These are phyloP conservation scores for Suillus ampliporus DNA, from an alignment of 768 basidiomycete species.

Conservation along the genomic window DNA sequence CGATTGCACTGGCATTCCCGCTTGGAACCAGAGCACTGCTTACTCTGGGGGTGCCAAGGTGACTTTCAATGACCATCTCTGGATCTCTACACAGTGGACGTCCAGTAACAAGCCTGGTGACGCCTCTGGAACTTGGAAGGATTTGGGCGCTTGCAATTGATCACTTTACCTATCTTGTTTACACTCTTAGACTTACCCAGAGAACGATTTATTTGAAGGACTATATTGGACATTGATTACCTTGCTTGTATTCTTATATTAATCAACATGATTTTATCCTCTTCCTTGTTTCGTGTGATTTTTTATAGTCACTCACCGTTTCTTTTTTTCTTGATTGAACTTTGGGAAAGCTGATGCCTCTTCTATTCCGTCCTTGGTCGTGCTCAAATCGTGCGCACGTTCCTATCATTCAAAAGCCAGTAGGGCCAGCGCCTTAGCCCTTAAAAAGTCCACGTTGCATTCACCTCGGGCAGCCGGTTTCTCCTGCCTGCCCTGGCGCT, in stretches of 20 bases:
- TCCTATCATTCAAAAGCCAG: slow-evolving; percentile 39
- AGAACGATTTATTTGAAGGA: not conserved
- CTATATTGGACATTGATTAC: not conserved
- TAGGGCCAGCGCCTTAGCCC: not conserved
- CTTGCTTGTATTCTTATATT: not conserved
- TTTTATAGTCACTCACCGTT: not conserved
- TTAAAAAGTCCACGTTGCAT: slow-evolving; percentile 7
- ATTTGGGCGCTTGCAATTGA: slow-evolving; percentile 27
- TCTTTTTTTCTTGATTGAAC: not conserved
- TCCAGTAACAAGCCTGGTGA: slow-evolving; percentile 28
- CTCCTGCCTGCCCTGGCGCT: slow-evolving; percentile 61
- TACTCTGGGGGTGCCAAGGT: slow-evolving; percentile 25
- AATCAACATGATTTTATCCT: not conserved
- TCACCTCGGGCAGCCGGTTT: slow-evolving; percentile 51
- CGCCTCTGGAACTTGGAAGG: slow-evolving; percentile 31
- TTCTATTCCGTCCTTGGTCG: slow-evolving; percentile 61
- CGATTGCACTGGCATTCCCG: slow-evolving; percentile 24
- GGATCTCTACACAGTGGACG: slow-evolving; percentile 33
- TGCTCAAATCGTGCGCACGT: slow-evolving; percentile 58
- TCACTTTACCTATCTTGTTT: too few species aligned
- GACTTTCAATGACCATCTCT: slow-evolving; percentile 21
- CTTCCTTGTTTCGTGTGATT: not conserved
- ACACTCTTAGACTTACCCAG: too few species aligned
- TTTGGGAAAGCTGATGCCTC: slow-evolving; percentile 18
- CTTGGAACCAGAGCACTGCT: slow-evolving; percentile 23